A percentile compares a stretch with the other conserved stretches of the same genome.
Conservation (phyloP, 192 early-diverging fungal species). For the Coemansia sp. region DNA sequence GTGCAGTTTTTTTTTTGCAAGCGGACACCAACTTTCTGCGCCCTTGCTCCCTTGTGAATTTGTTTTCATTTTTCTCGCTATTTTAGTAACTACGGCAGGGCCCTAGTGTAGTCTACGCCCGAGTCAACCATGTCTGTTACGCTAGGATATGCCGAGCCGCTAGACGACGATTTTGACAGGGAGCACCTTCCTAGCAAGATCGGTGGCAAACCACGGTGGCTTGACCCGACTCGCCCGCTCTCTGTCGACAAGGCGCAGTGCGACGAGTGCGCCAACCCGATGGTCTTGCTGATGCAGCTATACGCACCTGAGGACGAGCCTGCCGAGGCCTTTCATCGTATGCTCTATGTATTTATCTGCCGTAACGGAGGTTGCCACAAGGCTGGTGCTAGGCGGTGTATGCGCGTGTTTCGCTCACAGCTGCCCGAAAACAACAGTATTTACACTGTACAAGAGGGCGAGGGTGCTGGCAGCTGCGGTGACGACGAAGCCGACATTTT, state of each 20-base stretch:
- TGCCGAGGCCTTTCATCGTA: conserved; percentile 82
- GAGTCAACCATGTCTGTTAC: conserved; percentile 31
- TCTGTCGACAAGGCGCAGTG: conserved; percentile 62
- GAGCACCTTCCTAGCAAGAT: conserved; percentile 81
- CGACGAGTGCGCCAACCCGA: conserved; percentile 68
- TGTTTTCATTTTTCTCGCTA: neutral
- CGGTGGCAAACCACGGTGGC: conserved; percentile 82
- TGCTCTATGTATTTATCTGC: conserved; percentile 91
- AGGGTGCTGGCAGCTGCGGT: conserved; percentile 12
- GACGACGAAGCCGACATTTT: conserved; percentile 30
- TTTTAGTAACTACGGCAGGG: neutral
- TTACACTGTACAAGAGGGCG: conserved; percentile 37
- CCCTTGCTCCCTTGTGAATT: neutral
- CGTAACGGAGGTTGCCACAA: conserved; percentile 81
- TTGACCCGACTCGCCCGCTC: conserved; percentile 70
- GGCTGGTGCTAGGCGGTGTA: conserved; percentile 59
- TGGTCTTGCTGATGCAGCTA: conserved; percentile 80
- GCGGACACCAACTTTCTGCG: neutral
- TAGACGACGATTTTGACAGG: conserved; percentile 58
- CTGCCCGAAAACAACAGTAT: conserved; percentile 70
- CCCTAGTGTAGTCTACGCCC: neutral
- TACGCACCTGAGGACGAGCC: conserved; percentile 92
- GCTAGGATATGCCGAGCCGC: conserved; percentile 74
- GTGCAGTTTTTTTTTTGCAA: neutral
- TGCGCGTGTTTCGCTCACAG: conserved; percentile 82